phyloP scores from a whole-genome alignment of 2,329 filamentous ascomycete species.

The Parastagonospora nodorum region DNA sequence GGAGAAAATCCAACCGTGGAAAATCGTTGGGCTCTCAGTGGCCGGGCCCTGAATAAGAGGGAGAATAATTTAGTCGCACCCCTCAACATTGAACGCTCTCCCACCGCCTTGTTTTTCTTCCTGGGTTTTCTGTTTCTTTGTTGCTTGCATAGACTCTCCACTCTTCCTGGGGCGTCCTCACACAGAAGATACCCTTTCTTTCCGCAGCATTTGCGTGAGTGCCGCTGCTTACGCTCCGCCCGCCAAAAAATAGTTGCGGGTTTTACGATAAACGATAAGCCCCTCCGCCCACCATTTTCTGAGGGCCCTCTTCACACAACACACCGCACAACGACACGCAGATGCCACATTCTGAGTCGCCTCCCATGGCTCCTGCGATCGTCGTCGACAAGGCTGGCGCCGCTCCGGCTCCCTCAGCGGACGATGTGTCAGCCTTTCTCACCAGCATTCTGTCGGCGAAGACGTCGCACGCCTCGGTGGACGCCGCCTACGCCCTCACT shows the following conservation, averaged over 20 bases:
- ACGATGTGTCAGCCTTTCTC: slow-evolving; percentile 52
- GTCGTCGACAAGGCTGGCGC: slow-evolving; percentile 53
- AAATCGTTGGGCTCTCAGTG: background rate
- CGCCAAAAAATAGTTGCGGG: background rate
- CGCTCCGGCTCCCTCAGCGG: slow-evolving; percentile 50
- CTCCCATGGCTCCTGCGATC: slow-evolving; percentile 54
- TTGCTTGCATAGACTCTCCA: slow-evolving; percentile 36
- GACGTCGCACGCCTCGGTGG: slow-evolving; percentile 61
- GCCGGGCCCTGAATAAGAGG: slow-evolving; percentile 9
- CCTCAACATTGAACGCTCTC: slow-evolving; percentile 20
- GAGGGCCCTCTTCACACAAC: slow-evolving; percentile 3
- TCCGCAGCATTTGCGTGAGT: slow-evolving; percentile 8
- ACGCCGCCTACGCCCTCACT: slow-evolving; percentile 68
- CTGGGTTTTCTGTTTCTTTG: slow-evolving; percentile 20
- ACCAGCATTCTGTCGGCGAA: slow-evolving; percentile 55
- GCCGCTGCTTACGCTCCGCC: slow-evolving; percentile 11
- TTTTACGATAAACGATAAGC: slow-evolving; percentile 37
- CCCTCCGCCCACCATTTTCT: slow-evolving; percentile 11
- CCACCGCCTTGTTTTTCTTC: slow-evolving; percentile 19
- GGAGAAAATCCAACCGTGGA: background rate
- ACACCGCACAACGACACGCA: slow-evolving; percentile 18
- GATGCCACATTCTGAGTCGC: slow-evolving; percentile 59
- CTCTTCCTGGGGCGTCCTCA: slow-evolving; percentile 33
- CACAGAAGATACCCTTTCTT: slow-evolving; percentile 28
- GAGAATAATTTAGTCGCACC: slow-evolving; percentile 31